phyloP scores from a whole-genome alignment of 2,329 filamentous ascomycete genomes.

The Alternaria sp. region DNA sequence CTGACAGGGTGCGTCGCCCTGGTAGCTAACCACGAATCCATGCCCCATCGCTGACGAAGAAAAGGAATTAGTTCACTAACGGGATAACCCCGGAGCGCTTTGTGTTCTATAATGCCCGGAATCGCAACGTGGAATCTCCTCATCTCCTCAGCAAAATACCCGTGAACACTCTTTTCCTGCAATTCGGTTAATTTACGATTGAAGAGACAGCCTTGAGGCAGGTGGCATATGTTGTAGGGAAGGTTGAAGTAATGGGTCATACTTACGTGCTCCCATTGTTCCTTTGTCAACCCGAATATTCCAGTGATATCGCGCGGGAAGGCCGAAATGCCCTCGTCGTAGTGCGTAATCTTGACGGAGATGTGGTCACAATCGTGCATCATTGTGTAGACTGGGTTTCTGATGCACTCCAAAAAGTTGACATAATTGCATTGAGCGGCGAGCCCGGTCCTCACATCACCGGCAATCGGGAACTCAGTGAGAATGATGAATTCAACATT shows the following conservation, averaged over 20 bases:
- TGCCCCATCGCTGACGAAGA: slow-evolving; percentile 23
- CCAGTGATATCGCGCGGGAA: slow-evolving; percentile 29
- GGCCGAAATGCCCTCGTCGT: slow-evolving; percentile 21
- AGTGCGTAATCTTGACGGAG: slow-evolving; percentile 25
- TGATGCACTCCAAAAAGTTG: slow-evolving; percentile 29
- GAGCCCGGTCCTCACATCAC: neutral
- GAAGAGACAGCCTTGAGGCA: neutral
- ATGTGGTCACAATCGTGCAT: slow-evolving; percentile 23
- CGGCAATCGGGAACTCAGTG: slow-evolving; percentile 9
- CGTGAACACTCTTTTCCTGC: slow-evolving; percentile 14
- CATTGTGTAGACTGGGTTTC: slow-evolving; percentile 27
- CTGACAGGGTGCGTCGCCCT: slow-evolving; percentile 4
- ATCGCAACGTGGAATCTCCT: slow-evolving; percentile 3
- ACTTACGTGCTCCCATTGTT: slow-evolving; percentile 33
- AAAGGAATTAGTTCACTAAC: neutral
- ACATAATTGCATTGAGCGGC: slow-evolving; percentile 6
- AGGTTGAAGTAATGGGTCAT: neutral
- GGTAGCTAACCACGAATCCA: slow-evolving; percentile 2
- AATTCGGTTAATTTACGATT: neutral
- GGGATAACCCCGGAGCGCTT: neutral
- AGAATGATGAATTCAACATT: slow-evolving; percentile 34
- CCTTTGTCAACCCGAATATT: slow-evolving; percentile 24
- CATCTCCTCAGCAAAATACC: neutral
- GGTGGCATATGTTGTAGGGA: neutral
- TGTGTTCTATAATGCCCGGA: neutral